Conservation (phyloP, 1,284 basidiomycete genomes). For the Coriolopsis trogii region DNA sequence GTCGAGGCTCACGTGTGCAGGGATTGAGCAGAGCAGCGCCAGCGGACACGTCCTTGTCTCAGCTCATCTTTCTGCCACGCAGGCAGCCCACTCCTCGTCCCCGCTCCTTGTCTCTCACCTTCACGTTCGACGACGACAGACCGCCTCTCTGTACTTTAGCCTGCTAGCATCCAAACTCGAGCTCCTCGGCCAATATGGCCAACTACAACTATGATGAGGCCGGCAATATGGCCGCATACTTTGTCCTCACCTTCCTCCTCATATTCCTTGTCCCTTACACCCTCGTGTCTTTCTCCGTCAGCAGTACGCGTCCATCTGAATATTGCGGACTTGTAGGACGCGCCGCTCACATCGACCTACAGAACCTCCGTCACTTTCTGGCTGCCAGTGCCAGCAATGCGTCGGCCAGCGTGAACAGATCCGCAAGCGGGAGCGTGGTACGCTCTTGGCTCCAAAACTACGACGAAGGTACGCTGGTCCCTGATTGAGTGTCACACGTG, state of each 20-base stretch:
- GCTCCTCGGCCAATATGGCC: constrained; percentile 52
- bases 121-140: constrained; percentile 5
- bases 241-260: constrained; percentile 84
- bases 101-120: constrained; percentile 7
- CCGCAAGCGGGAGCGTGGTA: constrained; percentile 46
- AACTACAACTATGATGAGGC: constrained; percentile 88
- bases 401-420: constrained; percentile 55
- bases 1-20: constrained; percentile 8
- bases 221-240: constrained; percentile 89
- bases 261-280: constrained; percentile 81
- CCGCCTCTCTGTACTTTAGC: constrained; percentile 16
- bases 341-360: not conserved
- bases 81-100: constrained; percentile 19
- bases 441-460: constrained; percentile 37
- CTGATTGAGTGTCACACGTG: too few species aligned
- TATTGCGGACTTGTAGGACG: not conserved
- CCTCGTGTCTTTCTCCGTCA: constrained; percentile 45
- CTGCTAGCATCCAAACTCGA: not conserved
- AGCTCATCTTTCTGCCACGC: constrained; percentile 9
- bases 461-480: constrained; percentile 36
- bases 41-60: constrained; percentile 16
- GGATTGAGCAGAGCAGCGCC: not conserved
- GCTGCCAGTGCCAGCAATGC: constrained; percentile 75
- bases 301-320: constrained; percentile 37
- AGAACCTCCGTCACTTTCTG: constrained; percentile 35